Conservation (phyloP, 192 early-diverging fungal species). For the Entomortierella parvispora region DNA sequence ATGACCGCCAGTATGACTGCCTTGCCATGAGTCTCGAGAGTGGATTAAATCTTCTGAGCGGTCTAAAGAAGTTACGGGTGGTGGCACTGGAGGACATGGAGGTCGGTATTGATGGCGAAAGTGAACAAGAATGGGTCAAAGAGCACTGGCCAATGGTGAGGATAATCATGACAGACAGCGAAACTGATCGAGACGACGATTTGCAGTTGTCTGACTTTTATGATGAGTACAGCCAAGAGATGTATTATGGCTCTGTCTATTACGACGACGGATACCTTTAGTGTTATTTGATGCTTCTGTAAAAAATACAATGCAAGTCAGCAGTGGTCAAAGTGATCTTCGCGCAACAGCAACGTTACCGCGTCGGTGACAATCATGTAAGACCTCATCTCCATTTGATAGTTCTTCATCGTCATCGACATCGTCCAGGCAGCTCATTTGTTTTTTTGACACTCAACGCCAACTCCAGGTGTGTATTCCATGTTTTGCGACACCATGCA, state of each 20-base stretch:
- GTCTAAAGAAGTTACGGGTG: constrained; percentile 1
- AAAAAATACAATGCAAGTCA: no score
- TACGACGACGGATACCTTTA: neutral
- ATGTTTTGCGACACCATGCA: no score
- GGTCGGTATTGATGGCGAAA: constrained; percentile 5
- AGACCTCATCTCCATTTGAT: no score
- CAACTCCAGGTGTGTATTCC: no score
- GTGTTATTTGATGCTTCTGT: neutral
- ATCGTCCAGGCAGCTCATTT: no score
- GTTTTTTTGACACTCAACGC: no score
- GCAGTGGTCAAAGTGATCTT: no score
- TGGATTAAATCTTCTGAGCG: constrained; percentile 8
- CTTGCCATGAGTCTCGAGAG: constrained; percentile 19
- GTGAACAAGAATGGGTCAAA: neutral
- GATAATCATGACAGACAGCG: neutral
- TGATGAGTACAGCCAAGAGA: no score
- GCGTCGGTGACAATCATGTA: no score
- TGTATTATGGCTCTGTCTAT: no score
- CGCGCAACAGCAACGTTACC: no score
- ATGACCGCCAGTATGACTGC: constrained; percentile 8
- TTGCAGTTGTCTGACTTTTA: constrained; percentile 4
- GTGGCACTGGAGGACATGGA: constrained; percentile 20
- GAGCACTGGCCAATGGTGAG: neutral
- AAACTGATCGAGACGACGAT: constrained; percentile 5
- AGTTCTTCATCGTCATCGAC: no score